phyloP scores from a whole-genome alignment of 148 eudicot genomes.

The Tetragonia tetragonoides region DNA sequence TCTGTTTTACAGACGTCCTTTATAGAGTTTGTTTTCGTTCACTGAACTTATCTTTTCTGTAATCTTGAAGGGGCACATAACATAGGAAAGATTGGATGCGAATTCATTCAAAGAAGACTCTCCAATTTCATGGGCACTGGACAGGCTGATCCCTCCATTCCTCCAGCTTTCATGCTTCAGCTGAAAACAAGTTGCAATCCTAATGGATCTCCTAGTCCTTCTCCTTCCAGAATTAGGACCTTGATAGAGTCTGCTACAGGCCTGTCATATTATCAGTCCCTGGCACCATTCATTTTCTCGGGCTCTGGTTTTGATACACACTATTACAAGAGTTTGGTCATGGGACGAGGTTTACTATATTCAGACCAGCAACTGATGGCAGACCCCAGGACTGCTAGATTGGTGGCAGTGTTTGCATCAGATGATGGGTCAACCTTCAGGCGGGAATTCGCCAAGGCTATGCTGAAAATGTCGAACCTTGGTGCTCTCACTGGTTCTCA shows the following conservation, averaged over 20 bases:
- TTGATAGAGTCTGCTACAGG: constrained; percentile 24
- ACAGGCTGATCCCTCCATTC: constrained; percentile 37
- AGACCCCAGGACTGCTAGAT: constrained; percentile 32
- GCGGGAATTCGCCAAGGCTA: constrained; percentile 38
- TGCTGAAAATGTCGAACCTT: constrained; percentile 42
- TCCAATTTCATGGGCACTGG: constrained; percentile 33
- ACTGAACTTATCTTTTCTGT: not conserved
- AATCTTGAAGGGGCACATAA: constrained; percentile 42
- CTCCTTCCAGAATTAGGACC: constrained; percentile 23
- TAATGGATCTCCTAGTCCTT: constrained; percentile 27
- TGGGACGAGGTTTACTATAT: constrained; percentile 44
- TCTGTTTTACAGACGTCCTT: not conserved
- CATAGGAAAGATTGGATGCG: constrained; percentile 50
- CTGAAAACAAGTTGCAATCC: constrained; percentile 27
- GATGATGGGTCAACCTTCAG: constrained; percentile 38
- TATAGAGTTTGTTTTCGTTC: not conserved
- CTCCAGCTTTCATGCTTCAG: constrained; percentile 31
- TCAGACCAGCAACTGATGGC: constrained; percentile 54
- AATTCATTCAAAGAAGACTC: constrained; percentile 35
- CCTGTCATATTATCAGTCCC: constrained; percentile 7
- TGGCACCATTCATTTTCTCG: constrained; percentile 27
- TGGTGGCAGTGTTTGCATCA: constrained; percentile 43
- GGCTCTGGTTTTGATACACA: constrained; percentile 37
- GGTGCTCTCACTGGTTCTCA: constrained; percentile 26
- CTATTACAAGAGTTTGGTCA: constrained; percentile 37